These are phyloP conservation scores for Sclerotinia minor DNA, from an alignment of 2,329 filamentous ascomycete genomes.

Conservation along the genomic window DNA sequence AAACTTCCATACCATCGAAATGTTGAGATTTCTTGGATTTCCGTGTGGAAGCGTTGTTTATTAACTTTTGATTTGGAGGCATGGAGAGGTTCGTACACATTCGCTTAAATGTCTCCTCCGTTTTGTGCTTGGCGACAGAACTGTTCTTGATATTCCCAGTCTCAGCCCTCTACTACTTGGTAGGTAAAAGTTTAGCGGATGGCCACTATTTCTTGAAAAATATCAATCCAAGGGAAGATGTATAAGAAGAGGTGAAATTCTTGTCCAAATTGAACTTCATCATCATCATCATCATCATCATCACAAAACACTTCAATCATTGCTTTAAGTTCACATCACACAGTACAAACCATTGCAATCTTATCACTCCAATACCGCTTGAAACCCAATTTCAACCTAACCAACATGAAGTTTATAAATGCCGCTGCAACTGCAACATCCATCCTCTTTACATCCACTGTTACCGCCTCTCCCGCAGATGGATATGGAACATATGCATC, in stretches of 20 bases:
- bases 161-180: background rate
- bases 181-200: background rate
- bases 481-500: constrained; percentile 9
- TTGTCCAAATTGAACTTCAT: background rate
- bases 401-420: constrained; percentile 25
- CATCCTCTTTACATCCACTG: constrained; percentile 1
- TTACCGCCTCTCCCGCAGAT: background rate
- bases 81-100: background rate
- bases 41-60: background rate
- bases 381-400: background rate
- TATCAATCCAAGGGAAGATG: background rate
- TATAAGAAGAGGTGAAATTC: constrained; percentile 10
- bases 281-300: constrained; percentile 20
- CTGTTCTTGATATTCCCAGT: background rate
- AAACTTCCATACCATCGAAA: background rate
- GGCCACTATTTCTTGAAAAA: background rate
- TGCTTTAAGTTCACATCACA: background rate
- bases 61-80: background rate
- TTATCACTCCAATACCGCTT: background rate
- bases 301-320: background rate
- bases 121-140: background rate
- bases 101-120: background rate
- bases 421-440: background rate
- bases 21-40: background rate
- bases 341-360: background rate